Base-by-base conservation (phyloP, 2,329 filamentous ascomycete genomes). In the Annulohypoxylon truncatum region DNA sequence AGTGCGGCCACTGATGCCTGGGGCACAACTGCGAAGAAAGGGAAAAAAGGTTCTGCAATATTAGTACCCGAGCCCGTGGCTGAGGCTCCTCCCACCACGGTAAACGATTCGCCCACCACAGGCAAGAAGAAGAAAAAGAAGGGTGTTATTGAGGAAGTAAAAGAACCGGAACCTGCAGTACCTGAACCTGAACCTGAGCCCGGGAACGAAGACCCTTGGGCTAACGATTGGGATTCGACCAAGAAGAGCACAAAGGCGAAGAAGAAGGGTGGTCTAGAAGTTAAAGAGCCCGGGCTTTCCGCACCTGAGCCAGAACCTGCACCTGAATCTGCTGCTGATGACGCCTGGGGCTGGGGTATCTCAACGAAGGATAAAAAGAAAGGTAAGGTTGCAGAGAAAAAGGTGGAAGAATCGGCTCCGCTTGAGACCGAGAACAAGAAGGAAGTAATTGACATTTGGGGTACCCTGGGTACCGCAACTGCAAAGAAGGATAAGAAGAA, bases 61-160 rank as follows among this genome's bases (percentile, higher is more conserved):
- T n/a, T 59, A 13, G 72, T 13, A 73, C 74, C 18, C 2, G 73
- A 75, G 3, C 64, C 74, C 2, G 48, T 54, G 31, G 31, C 35
- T 5, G 31, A 29, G 26, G n/a, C 60, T 13, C 26, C 33, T 12
- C 8, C 59, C 13, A 24, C 47, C 8, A 44, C 65, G 8, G 70
- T 67, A 3, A 68, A 68, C 3, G 73, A 70, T 44, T 72, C 71
- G 46, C 72, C 75, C 50, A 66, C 65, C 35, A 72, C 15, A 3
- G 46, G 72, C 7, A 79, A 78, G 70, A 81, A 77, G 69, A 82
- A 81, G 67, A 81, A 78, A 64, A 78, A 79, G 55, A 80, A 79
- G 38, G 58, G 61, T 12, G 51, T 38, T 1, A 20, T 63, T 26
- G 70, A 77, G 60, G 68, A 72, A 51, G 44, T 53, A 13, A 48